Evolutionary conservation across 345 rosid genomes (phyloP).

Genomic region (Arabidopsis suecica): DNA sequence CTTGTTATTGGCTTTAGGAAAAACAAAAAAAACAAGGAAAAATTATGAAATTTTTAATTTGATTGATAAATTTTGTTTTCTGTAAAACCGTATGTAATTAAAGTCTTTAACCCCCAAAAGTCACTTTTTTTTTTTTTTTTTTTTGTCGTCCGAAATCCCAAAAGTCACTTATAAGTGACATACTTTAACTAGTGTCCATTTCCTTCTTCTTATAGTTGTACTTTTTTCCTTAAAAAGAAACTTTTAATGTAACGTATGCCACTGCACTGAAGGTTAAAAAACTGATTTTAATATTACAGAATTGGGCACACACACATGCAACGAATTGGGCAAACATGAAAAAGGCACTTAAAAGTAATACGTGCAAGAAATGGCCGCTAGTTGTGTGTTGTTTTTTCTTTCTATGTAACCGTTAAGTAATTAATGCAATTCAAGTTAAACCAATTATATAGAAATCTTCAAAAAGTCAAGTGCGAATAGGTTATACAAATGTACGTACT

Average conservation of each 20-base stretch:
- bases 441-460: not conserved
- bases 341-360: not conserved
- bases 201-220: not conserved
- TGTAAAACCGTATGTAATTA: not conserved
- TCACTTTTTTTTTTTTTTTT: no score
- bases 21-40: no score
- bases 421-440: not conserved
- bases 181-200: not conserved
- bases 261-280: not conserved
- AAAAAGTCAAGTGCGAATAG: not conserved
- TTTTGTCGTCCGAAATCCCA: no score
- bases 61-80: no score
- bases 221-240: not conserved
- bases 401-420: not conserved
- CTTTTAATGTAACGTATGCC: conserved; percentile 3
- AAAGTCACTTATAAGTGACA: not conserved
- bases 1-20: no score
- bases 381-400: not conserved
- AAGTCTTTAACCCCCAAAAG: not conserved
- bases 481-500: conserved; percentile 43
- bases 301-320: not conserved
- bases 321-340: not conserved
- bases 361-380: not conserved
- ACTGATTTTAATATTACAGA: not conserved
- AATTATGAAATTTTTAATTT: no score